Evolutionary conservation across 108 stramenopile species (phyloP).

Genomic region (Pseudonitzschia pungens): DNA sequence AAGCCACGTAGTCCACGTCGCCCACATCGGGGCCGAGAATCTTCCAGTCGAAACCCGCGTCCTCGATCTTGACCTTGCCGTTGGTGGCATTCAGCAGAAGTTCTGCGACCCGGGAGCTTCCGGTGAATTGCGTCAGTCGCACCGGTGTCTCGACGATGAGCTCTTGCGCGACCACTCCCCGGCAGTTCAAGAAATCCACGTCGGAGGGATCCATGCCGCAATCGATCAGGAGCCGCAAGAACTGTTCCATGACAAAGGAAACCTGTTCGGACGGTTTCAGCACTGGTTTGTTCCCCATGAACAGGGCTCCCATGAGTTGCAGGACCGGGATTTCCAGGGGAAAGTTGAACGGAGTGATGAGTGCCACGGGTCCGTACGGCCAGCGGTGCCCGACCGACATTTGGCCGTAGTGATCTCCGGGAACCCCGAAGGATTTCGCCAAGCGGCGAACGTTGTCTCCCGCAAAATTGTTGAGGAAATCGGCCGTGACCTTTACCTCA

Average conservation of each 20-base stretch:
- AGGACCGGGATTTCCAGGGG: slow-evolving; percentile 94
- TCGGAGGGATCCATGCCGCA: slow-evolving; percentile 91
- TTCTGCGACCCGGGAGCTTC: slow-evolving; percentile 88
- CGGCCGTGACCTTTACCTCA: slow-evolving; percentile 85
- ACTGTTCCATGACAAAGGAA: slow-evolving; percentile 94
- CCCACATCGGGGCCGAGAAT: slow-evolving; percentile 91
- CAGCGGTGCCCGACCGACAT: slow-evolving; percentile 91
- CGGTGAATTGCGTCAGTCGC: slow-evolving; percentile 96
- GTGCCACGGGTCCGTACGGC: slow-evolving; percentile 95
- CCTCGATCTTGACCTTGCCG: slow-evolving; percentile 95
- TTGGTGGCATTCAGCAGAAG: slow-evolving; percentile 68
- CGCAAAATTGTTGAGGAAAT: slow-evolving; percentile 87
- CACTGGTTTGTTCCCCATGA: slow-evolving; percentile 98
- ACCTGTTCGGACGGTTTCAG: slow-evolving; percentile 88
- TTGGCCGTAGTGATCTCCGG: slow-evolving; percentile 97
- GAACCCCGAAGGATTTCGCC: slow-evolving; percentile 84
- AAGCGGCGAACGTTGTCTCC: slow-evolving; percentile 94
- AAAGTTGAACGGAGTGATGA: slow-evolving; percentile 97
- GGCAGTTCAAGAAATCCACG: slow-evolving; percentile 92
- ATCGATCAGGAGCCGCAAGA: slow-evolving; percentile 82
- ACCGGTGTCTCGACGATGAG: slow-evolving; percentile 80
- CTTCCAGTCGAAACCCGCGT: slow-evolving; percentile 99
- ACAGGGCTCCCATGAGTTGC: slow-evolving; percentile 96
- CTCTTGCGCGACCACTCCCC: slow-evolving; percentile 84
- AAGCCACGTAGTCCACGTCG: slow-evolving; percentile 94